Evolutionary conservation across 1,139 yeast species (phyloP), one percentile per base, ranked within the genome.

Genomic region (Waltiozyma solani): DNA sequence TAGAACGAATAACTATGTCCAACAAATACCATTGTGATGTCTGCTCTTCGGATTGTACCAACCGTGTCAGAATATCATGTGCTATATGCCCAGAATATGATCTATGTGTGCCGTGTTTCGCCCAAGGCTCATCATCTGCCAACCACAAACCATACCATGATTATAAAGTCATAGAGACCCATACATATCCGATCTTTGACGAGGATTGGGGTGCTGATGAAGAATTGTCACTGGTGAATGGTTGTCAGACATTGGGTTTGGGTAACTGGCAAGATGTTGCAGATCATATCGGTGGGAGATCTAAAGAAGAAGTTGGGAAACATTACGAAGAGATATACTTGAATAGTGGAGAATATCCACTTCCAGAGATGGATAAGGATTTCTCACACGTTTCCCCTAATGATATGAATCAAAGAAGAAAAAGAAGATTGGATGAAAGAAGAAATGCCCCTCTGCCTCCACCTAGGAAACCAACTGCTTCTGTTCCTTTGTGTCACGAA

Each of bases 121-220:
- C 96, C 4, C 74, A 79, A 44, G 99, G 98, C 12, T 67, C 74
- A 18, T 66, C 76, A 24, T 74, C 93, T 4, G 93, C 87, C 1
- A 80, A 76, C 47, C 99, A 91, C 62, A 79, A 86, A 59, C 97
- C 98, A 22, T 85, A 79, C 74, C 99, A 91, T 58, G 94, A 85
- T 57, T 91, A 91, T 59, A 73, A 79, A 54, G 84, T 91, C 21
- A 81, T 91, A 33, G 98, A 91, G 59, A 96, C 93, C 51, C 91
- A 89, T 55, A 84, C 95, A 5, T 91, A 86, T 55, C 98, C 99
- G 0, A 84, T 93, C 19, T 81, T 91, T 50, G 84, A 78, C 39
- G 74, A 73, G 41, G 91, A 82, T 37, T 91, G 99, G 99, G 98
- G 98, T 25, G 98, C 98, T 1, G 98, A 91, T 60, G 99, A 91